Evolutionary conservation across 495 filamentous ascomycete species (phyloP).

Genomic region (Penicillium angulare): DNA sequence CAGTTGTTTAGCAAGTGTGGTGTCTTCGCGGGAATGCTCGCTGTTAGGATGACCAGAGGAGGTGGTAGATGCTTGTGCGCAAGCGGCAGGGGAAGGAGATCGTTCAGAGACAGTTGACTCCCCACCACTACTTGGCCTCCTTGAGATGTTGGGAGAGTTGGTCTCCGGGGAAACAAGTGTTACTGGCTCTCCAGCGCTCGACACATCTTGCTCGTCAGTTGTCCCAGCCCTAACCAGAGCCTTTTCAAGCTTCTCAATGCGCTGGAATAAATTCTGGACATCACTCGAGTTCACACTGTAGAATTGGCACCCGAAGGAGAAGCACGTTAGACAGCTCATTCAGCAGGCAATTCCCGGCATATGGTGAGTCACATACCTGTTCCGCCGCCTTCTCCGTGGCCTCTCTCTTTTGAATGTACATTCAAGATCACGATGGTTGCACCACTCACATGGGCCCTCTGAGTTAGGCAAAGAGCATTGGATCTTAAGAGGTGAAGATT

Average conservation of each 20-base stretch:
- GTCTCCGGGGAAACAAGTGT: not conserved
- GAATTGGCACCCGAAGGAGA: no score
- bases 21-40: not conserved
- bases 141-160: no score
- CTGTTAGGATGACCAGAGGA: not conserved
- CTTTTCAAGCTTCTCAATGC: constrained; percentile 13
- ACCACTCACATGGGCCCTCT: constrained; percentile 18
- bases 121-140: no score
- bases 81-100: no score
- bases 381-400: constrained; percentile 12
- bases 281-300: not conserved
- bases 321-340: not conserved
- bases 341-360: not conserved
- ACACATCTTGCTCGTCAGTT: not conserved
- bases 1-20: not conserved
- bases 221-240: not conserved
- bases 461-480: constrained; percentile 9
- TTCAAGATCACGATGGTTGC: constrained; percentile 9
- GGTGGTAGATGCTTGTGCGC: not conserved
- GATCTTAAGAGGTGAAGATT: not conserved
- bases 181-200: not conserved
- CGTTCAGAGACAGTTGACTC: no score
- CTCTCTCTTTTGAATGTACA: constrained; percentile 17
- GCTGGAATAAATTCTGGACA: constrained; percentile 2
- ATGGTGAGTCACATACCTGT: constrained; percentile 2